phyloP scores from a whole-genome alignment of 768 basidiomycete genomes.

The Bullera alba region DNA sequence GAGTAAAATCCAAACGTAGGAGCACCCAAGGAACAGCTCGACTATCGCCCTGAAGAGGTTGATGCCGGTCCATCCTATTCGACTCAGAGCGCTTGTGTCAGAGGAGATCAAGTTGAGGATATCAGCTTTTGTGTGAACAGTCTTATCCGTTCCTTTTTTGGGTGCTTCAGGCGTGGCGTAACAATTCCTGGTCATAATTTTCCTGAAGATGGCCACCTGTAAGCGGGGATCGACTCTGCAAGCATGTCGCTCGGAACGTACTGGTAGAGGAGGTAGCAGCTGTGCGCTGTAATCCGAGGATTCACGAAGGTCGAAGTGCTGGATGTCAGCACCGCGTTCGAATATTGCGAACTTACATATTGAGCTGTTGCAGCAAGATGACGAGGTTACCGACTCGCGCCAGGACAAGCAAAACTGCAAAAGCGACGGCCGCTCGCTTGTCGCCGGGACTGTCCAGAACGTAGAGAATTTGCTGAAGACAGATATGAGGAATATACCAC shows the following conservation, averaged over 20 bases:
- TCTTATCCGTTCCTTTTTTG: constrained; percentile 1
- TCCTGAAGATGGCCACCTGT: constrained; percentile 5
- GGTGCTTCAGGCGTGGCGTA: constrained; percentile 8
- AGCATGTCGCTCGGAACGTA: constrained; percentile 9
- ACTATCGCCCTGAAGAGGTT: constrained; percentile 5
- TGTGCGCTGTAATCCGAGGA: constrained; percentile 13
- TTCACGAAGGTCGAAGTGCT: constrained; percentile 7
- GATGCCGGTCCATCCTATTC: constrained; percentile 12
- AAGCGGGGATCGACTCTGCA: background rate
- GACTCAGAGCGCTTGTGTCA: constrained; percentile 10
- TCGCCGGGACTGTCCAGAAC: constrained; percentile 12
- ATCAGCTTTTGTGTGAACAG: constrained; percentile 23
- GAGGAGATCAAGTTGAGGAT: constrained; percentile 30
- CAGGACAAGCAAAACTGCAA: constrained; percentile 16
- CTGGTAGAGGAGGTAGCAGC: constrained; percentile 22
- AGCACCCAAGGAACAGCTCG: constrained; percentile 23
- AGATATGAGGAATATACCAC: constrained; percentile 30
- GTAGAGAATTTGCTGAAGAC: constrained; percentile 23
- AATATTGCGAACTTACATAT: constrained; percentile 9
- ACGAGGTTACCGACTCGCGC: constrained; percentile 7
- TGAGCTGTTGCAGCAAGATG: constrained; percentile 3
- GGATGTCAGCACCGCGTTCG: background rate
- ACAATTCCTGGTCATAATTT: constrained; percentile 24
- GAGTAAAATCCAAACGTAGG: constrained; percentile 29
- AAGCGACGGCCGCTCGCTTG: constrained; percentile 8